Evolutionary conservation across 2,329 filamentous ascomycete genomes (phyloP), one percentile per base, ranked within the genome.

Genomic region (Botrytis byssoidea): DNA sequence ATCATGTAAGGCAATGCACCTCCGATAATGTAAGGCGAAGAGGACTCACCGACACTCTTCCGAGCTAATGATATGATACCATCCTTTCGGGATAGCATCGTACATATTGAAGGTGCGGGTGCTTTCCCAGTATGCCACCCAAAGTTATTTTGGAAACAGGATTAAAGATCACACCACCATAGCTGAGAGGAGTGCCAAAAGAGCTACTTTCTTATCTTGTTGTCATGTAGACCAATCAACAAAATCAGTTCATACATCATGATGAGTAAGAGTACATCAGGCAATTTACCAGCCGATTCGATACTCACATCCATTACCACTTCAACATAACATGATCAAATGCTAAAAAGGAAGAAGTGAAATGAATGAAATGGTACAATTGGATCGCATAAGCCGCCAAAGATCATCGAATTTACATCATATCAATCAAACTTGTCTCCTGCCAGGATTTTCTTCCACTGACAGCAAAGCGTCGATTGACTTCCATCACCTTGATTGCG

Each of bases 371-470:
- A 42, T 55, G 35, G 35, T n/a, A 57, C 51, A 44, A 67, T 35
- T 67, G 51, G n/a, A 8, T 57, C 51, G 51, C 51, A 57, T 57
- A 57, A 57, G n/a, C 51, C 14, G 61, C 59, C 46, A 37, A 60
- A 72, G 40, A 68, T 68, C 63, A 72, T 72, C 40, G 35, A 46
- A 72, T 57, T 57, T 42, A 40, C 67, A 72, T 72, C 70, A 72
- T 68, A 42, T 72, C 70, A 60, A 60, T 72, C 37, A 59, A 68
- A 46, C 29, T 59, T 18, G 8, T 60, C 22, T 60, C 25, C 55
- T 68, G 70, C 16, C 60, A 72, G 37, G 55, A 55, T 57, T 40
- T 40, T 44, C 61, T 51, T 72, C 37, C 29, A 63, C 42, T 63
- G 68, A 70, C 69, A 57, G 25, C 48, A 40, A 10, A 20, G 48